These are phyloP conservation scores for Aurifilum marmelostoma DNA, from an alignment of 2,329 filamentous ascomycete genomes.

Conservation along the genomic window DNA sequence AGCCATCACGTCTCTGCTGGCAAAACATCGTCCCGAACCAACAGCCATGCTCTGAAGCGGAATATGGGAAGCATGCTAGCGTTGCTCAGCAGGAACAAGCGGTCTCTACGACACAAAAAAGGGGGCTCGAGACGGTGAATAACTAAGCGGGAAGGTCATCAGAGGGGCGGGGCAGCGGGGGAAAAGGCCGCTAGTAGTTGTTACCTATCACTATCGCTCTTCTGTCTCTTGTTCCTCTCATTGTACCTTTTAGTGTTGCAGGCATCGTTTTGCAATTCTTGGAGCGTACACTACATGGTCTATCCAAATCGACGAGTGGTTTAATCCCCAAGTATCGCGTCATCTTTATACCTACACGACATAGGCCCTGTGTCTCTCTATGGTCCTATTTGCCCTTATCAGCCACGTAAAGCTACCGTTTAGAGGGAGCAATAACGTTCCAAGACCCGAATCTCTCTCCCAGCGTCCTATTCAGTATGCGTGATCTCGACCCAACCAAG, in stretches of 20 bases:
- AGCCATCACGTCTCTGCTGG: not conserved
- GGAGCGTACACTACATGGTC: not conserved
- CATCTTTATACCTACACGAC: not conserved
- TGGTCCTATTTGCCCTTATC: too few species aligned
- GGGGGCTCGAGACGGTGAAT: too few species aligned
- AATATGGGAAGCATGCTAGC: not conserved
- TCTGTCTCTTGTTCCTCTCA: not conserved
- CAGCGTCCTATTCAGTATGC: too few species aligned
- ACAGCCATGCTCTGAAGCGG: not conserved
- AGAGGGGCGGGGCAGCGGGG: too few species aligned
- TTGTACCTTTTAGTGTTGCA: not conserved
- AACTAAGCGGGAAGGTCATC: too few species aligned
- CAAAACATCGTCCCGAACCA: too few species aligned
- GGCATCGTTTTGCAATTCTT: not conserved
- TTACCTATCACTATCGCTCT: too few species aligned
- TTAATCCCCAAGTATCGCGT: not conserved
- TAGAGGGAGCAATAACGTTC: too few species aligned
- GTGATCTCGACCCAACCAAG: too few species aligned
- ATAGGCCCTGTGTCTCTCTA: not conserved
- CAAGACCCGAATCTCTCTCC: too few species aligned
- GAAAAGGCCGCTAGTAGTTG: too few species aligned
- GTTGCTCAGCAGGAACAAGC: not conserved
- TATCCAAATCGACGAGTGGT: not conserved
- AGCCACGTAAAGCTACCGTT: too few species aligned
- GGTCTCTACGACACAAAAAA: not conserved